Base-by-base conservation (phyloP, 805 yeast genomes). In the Yarrowia yakushimensis region DNA sequence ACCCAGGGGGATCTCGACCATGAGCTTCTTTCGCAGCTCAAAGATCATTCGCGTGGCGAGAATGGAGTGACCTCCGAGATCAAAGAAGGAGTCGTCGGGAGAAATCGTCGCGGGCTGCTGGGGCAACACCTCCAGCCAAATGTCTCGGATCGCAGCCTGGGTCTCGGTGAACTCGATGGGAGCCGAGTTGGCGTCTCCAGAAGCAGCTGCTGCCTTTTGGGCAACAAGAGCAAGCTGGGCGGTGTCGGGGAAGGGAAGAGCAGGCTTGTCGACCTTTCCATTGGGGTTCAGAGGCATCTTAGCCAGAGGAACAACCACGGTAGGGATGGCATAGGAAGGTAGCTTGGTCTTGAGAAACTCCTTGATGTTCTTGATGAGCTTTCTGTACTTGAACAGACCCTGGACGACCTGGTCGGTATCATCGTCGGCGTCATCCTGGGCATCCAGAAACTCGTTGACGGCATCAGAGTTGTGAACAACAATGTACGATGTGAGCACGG, bases 221-320 rank as follows among this genome's bases (percentile, higher is more conserved):
- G 96, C 84, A 48, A 90, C 97, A 17, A 85, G 80, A 31, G 86
- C 84, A 66, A 94, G 79, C 76, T 93, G 97, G 17, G 87, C 93
- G 23, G 88, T 81, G 63, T 90, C 90, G 62, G 99, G 99, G 83
- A 88, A 90, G 48, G 97, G 98, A 65, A 94, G 78, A 70, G 93
- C 91, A 36, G 98, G 98, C 78, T 94, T 94, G 77, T 94, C 99
- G 64, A 94, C 90, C 76, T 94, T 94, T 69, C 99, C 99, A 73
- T 94, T 94, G 64, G 99, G 99, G 76, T 94, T 94, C 75, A 94
- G 80, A 25, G 99, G 99, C 72, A 94, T 77, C 69, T 85, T 86
- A 25, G 82, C 79, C 78, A 96, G 79, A 15, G 97, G 97, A 55
- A 94, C 93, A 70, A 94, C 85, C 34, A 93, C 79, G 0, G 97